Evolutionary conservation across 2,329 filamentous ascomycete genomes (phyloP), one percentile per base, ranked within the genome.

Genomic region (Orbilia blumenaviensis): DNA sequence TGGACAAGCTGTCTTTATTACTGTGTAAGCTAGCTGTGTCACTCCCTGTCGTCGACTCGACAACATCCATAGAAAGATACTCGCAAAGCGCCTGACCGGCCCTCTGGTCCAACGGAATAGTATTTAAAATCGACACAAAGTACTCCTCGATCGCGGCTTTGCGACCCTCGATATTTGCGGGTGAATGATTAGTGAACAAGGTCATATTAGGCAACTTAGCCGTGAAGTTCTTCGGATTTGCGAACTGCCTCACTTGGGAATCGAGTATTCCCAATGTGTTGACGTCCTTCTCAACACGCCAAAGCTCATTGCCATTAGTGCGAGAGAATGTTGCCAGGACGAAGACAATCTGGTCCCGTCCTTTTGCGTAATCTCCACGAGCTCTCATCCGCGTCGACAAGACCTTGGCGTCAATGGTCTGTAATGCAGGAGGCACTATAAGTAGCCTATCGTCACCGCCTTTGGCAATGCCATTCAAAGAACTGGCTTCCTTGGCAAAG

Each of bases 201-300:
- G 89, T 89, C 78, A 92, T 88, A 78, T 99, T 95, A 0, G 95
- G 95, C 1, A 94, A 88, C 81, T 86, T 93, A 9, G 90, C 91
- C 9, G 88, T 88, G 80, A 96, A 93, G 4, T 86, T 84, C n/a
- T 88, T 84, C 50, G 73, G 73, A 34, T 77, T 77, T 23, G 73
- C 66, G 29, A 90, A 88, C 66, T 91, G 89, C 82, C 92, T 94
- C 77, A 99, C 84, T 71, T 92, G 89, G 67, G 92, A 88, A 81
- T 98, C 94, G 36, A 99, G 86, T 78, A 90, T 89, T n/a, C 89
- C 87, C 27, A 99, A 85, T 27, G 94, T 93, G 12, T 88, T 85
- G 2, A 92, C 91, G 77, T 96, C 93, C 83, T 99, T 99, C 83
- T 99, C 95, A 5, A 97, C 89, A 29, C 94, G 89, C 94, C 95